phyloP scores from a whole-genome alignment of 192 early-diverging fungal species.

The Coemansia sp. region DNA sequence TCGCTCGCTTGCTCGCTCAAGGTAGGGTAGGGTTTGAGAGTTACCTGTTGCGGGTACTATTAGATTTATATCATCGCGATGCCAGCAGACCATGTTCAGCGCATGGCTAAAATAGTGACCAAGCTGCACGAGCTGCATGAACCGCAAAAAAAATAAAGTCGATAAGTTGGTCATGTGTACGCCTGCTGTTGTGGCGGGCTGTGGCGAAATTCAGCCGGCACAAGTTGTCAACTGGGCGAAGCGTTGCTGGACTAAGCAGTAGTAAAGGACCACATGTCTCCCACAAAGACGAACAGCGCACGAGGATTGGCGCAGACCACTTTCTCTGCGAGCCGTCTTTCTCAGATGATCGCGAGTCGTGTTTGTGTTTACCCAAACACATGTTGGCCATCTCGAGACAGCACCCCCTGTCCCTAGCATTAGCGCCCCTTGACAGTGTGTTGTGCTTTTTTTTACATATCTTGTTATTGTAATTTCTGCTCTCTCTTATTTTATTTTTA shows the following conservation, averaged over 20 bases:
- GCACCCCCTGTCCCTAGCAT: neutral
- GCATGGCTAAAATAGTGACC: neutral
- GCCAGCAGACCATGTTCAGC: neutral
- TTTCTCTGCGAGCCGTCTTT: neutral
- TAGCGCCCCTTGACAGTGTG: conserved; percentile 6
- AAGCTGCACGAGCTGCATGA: neutral
- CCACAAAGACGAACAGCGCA: neutral
- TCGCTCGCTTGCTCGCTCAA: neutral
- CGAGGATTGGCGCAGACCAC: conserved; percentile 4
- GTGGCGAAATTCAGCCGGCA: neutral
- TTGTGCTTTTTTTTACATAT: neutral
- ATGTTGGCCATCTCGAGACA: neutral
- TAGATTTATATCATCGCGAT: neutral
- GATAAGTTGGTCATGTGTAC: neutral
- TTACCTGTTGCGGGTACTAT: neutral
- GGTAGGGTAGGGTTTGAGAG: neutral
- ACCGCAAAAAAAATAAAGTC: neutral
- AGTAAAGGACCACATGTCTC: conserved; percentile 1
- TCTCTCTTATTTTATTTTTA: conserved; percentile 8
- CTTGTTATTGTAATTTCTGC: neutral
- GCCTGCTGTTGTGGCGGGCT: neutral
- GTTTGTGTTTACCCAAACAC: neutral
- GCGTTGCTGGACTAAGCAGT: neutral
- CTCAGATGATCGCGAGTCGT: neutral
- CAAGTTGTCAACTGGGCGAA: neutral